Evolutionary conservation across 352 stramenopile species (phyloP), one percentile per base, ranked within the genome.

Genomic region (Phytophthora pisi): DNA sequence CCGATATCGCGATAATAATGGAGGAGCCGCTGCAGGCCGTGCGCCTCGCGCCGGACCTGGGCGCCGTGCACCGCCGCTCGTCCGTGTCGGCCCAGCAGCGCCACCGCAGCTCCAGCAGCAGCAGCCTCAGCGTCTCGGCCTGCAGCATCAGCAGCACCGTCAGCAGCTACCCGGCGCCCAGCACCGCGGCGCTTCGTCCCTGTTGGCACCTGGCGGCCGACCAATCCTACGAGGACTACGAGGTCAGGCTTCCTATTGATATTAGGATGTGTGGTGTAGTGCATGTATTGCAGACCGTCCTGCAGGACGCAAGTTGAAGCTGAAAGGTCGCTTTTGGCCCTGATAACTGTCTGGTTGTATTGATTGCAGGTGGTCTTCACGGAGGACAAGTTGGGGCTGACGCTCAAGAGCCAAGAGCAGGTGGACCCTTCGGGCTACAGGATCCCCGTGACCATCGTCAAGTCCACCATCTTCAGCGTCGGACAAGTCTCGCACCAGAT

Each of bases 321-420:
- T 46, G 53, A 64, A 64, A 58, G 36, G 46, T 58, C 24, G 54
- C 36, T 43, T 43, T 42, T 43, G 15, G 10, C 15, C 36, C 36
- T 46, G 20, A 30, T 45, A 38, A 45, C 42, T 68, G 26, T 46
- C 20, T 23, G 15, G 15, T 54, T 23, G 18, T 24, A 24, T 46
- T 31, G n/a, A 13, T n/a, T 15, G 15, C 55, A 89, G 80, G 74
- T 89, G 13, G 63, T 87, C 45, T 89, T 86, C 45, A 81, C 72
- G 43, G 80, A 86, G 45, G 76, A 85, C 31, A 89, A 86, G 59
- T 65, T 89, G 30, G 80, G 80, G 9, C 54, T 89, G 59, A 89
- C 80, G 49, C 69, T 89, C 28, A 79, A 82, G 53, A 81, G 61
- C 47, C 54, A 89, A 20, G 72, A 72, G 47, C 40, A 55, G 36